Evolutionary conservation across 1,139 yeast genomes (phyloP), one percentile per base, ranked within the genome.

Genomic region (Suzukiozyma palmioleophila): DNA sequence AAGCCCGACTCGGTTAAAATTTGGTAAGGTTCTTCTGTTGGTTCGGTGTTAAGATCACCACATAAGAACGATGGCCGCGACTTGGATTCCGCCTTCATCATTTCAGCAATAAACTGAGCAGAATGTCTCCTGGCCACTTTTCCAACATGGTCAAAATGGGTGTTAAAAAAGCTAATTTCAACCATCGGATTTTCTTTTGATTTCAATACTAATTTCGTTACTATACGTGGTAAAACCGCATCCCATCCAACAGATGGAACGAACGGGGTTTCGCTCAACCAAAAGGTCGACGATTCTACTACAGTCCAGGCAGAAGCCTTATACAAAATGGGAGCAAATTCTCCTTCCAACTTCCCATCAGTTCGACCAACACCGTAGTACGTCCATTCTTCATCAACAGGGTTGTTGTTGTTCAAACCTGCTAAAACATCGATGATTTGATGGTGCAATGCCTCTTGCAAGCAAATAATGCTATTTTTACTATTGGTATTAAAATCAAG

Each of bases 111-210:
- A 39, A 78, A 58, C 45, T 66, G 56, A 14, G 79, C 75, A 32
- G 77, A 67, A 46, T 73, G 64, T 31, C 60, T 53, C 33, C 83
- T 56, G 1, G 84, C 80, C 5, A 45, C 46, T 2, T 48, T 59
- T 1, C 84, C 84, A 33, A 59, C 54, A 46, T 78, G 81, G 50
- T 79, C 84, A 51, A 77, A 68, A 54, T 79, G 84, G 9, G 84
- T 79, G 52, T 75, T 75, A 57, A 73, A 74, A 18, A 76, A 66
- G 44, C 76, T 76, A 26, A 62, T 45, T 26, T 49, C 52, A 12
- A 59, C 49, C 21, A 51, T 40, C 1, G 66, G 64, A 36, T 55
- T 52, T 2, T 31, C 25, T 26, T 39, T 46, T 24, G 54, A 52
- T 27, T 58, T 56, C 22, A 57, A 54, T 0, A 64, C 55, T 11